Base-by-base conservation (phyloP, 208 protist species). In the Crithidia expoeki region DNA sequence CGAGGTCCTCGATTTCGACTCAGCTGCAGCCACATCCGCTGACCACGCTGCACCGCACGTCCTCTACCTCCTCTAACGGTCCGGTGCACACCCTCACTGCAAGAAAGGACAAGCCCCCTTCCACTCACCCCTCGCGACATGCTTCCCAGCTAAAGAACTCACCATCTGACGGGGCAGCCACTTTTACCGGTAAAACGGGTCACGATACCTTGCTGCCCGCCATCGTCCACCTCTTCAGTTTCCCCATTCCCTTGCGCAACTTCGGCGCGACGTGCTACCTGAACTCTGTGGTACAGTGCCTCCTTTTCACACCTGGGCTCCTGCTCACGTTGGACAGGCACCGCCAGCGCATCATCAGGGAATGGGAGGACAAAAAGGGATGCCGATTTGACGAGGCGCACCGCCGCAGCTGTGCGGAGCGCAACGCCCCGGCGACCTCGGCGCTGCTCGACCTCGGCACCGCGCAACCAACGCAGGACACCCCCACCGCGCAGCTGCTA, bases 201-300 rank as follows among this genome's bases (percentile, higher is more conserved):
- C 21, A 34, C 33, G 12, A 0, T 14, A 33, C 23, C 10, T 4
- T 42, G 21, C 4, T 62, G 32, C 72, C 42, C 5, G 46, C 72
- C 28, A 61, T 67, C 16, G 17, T 61, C 11, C 28, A 27, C 14
- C 46, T 66, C 21, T 28, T 42, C 46, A 64, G 62, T 40, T 27
- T 71, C 3, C 91, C 91, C 2, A n/a, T 78, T 1, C 81, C 81
- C 11, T 55, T 98, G 28, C 76, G 70, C 27, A 98, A 98, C 72
- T 86, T 98, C 47, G 96, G 97, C 19, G 97, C 97, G 55, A 99
- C 97, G 25, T 99, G 98, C 75, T 99, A 98, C 79, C 89, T 99
- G 74, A 99, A 99, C 85, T 90, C 94, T 4, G 74, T 86, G 0
- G 50, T 99, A 63, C 98, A 99, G 83, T 98, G 96, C 67, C 70